Conservation (phyloP, 2,329 filamentous ascomycete genomes). For the Metarhizium brunneum region DNA sequence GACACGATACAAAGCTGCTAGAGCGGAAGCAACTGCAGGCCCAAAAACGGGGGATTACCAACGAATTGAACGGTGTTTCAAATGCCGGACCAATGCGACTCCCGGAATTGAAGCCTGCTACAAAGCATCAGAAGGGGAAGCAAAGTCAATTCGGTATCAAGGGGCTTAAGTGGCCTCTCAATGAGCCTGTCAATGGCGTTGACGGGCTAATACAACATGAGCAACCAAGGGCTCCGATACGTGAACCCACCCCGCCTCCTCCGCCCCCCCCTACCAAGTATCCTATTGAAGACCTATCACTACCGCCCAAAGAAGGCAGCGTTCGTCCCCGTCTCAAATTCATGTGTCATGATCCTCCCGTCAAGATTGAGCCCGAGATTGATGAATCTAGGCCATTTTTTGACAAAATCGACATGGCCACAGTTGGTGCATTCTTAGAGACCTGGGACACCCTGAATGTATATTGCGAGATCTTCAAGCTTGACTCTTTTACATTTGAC, state of each 20-base stretch:
- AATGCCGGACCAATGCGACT: conserved; percentile 45
- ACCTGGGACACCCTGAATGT: conserved; percentile 97
- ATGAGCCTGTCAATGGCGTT: conserved; percentile 24
- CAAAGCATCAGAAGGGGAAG: conserved; percentile 60
- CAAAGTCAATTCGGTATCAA: conserved; percentile 29
- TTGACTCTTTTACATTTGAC: conserved; percentile 97
- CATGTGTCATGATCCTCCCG: conserved; percentile 56
- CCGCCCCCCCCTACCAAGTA: conserved; percentile 79
- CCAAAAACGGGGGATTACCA: conserved; percentile 48
- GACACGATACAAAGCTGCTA: conserved; percentile 68
- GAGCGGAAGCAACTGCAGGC: conserved; percentile 66
- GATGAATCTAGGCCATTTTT: conserved; percentile 8
- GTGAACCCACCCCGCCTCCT: conserved; percentile 36
- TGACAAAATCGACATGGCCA: conserved; percentile 64
- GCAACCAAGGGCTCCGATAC: background rate
- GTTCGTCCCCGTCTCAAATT: conserved; percentile 71
- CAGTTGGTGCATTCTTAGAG: conserved; percentile 77
- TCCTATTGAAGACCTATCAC: conserved; percentile 86
- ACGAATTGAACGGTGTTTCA: conserved; percentile 33
- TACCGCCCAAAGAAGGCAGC: conserved; percentile 57
- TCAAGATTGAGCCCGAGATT: conserved; percentile 31
- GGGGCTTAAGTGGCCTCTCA: conserved; percentile 30
- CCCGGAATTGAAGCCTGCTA: conserved; percentile 64
- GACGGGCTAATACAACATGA: conserved; percentile 16
- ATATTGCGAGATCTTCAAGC: conserved; percentile 87